Evolutionary conservation across 2,329 filamentous ascomycete genomes (phyloP).

Genomic region (Triangularia verruculosa): DNA sequence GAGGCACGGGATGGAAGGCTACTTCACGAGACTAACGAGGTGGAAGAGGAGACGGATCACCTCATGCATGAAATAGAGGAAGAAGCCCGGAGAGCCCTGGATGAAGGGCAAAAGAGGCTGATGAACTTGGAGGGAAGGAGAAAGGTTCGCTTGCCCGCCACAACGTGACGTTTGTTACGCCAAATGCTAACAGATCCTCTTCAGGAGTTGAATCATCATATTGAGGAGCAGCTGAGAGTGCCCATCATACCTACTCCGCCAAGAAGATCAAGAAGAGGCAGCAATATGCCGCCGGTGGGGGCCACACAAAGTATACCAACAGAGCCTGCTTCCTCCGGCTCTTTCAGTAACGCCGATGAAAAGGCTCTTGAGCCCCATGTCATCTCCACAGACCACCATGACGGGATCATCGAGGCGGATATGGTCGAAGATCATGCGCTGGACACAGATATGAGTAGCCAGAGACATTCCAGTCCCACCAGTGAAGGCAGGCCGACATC

Average conservation of each 20-base stretch:
- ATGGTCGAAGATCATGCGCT: background rate
- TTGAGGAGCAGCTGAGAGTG: constrained; percentile 40
- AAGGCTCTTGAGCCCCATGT: constrained; percentile 6
- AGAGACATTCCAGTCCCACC: background rate
- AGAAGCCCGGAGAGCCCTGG: constrained; percentile 46
- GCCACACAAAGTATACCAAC: constrained; percentile 2
- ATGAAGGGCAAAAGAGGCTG: constrained; percentile 58
- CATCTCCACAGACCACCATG: background rate
- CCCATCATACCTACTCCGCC: constrained; percentile 34
- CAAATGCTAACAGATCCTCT: constrained; percentile 1
- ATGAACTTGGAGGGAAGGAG: constrained; percentile 22
- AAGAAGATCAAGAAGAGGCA: constrained; percentile 25
- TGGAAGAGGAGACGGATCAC: constrained; percentile 37
- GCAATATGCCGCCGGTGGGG: constrained; percentile 4
- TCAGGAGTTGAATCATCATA: constrained; percentile 42
- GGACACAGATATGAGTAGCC: background rate
- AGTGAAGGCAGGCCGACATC: background rate
- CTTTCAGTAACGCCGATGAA: constrained; percentile 1
- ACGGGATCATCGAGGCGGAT: background rate
- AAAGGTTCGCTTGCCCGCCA: constrained; percentile 19
- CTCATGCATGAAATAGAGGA: constrained; percentile 44
- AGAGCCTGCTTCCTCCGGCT: background rate
- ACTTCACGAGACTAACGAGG: constrained; percentile 29
- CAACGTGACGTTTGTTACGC: too few relatives aligned
- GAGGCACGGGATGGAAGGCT: constrained; percentile 31